Evolutionary conservation across 352 stramenopile species (phyloP).

Genomic region (Phytophthora pini): DNA sequence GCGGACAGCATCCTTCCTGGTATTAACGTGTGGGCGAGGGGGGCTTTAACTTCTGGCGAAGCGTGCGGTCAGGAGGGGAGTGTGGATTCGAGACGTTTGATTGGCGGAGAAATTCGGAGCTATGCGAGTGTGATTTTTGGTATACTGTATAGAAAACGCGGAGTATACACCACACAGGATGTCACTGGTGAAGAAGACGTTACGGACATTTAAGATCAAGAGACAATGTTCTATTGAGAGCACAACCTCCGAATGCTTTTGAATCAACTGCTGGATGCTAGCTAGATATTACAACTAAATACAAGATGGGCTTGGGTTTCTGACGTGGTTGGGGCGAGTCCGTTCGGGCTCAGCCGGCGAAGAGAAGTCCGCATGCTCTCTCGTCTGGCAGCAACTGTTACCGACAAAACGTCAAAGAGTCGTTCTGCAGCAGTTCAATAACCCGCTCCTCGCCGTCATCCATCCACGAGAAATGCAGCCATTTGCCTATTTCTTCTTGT

Average conservation of each 20-base stretch:
- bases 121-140: no score
- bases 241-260: neutral
- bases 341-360: constrained; percentile 8
- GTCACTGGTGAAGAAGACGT: neutral
- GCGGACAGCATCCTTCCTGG: constrained; percentile 54
- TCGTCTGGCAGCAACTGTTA: neutral
- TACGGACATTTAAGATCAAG: neutral
- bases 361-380: constrained; percentile 15
- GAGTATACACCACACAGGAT: no score
- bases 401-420: neutral
- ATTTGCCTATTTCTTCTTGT: constrained; percentile 50
- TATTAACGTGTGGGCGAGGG: neutral
- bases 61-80: constrained; percentile 22
- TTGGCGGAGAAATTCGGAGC: constrained; percentile 8
- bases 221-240: constrained; percentile 8
- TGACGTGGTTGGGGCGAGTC: constrained; percentile 11
- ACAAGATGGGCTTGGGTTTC: constrained; percentile 35
- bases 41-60: constrained; percentile 27
- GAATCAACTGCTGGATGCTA: constrained; percentile 18
- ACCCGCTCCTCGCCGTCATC: neutral
- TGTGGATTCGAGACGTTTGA: constrained; percentile 10
- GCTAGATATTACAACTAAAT: constrained; percentile 50
- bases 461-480: constrained; percentile 18
- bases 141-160: neutral
- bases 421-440: neutral